A percentile compares a stretch with the other conserved stretches of the same genome.
These are phyloP conservation scores for Pleurotus citrinopileatus DNA, from an alignment of 768 basidiomycete species.

Conservation along the genomic window DNA sequence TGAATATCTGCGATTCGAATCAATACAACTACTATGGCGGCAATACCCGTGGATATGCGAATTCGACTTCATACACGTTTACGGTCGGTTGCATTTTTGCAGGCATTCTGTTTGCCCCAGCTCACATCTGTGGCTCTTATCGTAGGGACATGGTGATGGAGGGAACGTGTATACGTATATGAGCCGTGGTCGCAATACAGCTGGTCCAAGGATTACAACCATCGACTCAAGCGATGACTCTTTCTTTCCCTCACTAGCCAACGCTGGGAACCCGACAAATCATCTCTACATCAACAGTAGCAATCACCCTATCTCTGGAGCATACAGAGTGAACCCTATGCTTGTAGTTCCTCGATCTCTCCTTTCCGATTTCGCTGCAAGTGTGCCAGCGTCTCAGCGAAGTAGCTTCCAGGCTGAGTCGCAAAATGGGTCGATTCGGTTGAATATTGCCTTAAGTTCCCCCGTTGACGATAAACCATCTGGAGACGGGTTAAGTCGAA, in stretches of 20 bases:
- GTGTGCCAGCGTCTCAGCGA: conserved; percentile 34
- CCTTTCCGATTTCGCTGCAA: conserved; percentile 32
- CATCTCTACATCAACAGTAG: conserved; percentile 28
- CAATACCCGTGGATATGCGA: too few species aligned
- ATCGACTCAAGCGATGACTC: neutral
- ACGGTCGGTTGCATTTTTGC: too few species aligned
- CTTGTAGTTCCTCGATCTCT: conserved; percentile 34
- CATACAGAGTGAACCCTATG: conserved; percentile 41
- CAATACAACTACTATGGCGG: too few species aligned
- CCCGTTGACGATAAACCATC: conserved; percentile 2
- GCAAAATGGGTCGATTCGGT: conserved; percentile 30
- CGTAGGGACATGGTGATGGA: too few species aligned
- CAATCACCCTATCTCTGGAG: conserved; percentile 28
- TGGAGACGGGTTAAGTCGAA: conserved; percentile 13
- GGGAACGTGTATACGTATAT: too few species aligned
- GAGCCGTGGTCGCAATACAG: too few species aligned
- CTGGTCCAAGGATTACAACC: neutral
- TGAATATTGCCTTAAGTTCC: conserved; percentile 30
- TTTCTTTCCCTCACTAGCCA: neutral
- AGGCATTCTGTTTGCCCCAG: too few species aligned
- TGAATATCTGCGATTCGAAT: too few species aligned
- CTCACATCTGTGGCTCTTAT: too few species aligned
- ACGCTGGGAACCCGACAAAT: conserved; percentile 27
- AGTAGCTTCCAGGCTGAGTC: conserved; percentile 35
- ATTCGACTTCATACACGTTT: too few species aligned